These are phyloP conservation scores for Rutstroemia sp. DNA, from an alignment of 2,329 filamentous ascomycete species.

Conservation along the genomic window DNA sequence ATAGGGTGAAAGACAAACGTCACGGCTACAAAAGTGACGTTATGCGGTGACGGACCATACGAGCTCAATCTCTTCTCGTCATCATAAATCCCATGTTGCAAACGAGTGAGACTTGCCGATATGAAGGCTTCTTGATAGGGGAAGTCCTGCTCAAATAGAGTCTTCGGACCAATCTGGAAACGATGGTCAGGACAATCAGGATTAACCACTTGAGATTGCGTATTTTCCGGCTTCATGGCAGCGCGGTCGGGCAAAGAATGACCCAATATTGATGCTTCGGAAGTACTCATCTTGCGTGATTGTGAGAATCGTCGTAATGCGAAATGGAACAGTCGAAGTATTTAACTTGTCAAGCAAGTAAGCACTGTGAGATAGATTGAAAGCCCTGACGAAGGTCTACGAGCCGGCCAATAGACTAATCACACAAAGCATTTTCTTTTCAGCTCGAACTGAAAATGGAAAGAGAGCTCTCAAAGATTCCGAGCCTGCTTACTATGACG, in stretches of 20 bases:
- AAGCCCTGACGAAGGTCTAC: too few relatives aligned
- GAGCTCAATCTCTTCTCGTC: neutral
- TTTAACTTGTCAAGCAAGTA: too few relatives aligned
- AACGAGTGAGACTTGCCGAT: neutral
- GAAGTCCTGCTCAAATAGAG: slow-evolving; percentile 4
- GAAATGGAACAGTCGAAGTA: too few relatives aligned
- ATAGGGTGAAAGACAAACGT: slow-evolving; percentile 5
- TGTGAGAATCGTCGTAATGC: neutral
- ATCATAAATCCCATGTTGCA: slow-evolving; percentile 6
- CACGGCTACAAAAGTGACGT: slow-evolving; percentile 2
- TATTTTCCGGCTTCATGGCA: neutral
- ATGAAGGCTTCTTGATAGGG: slow-evolving; percentile 5
- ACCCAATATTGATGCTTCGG: neutral
- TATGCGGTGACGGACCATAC: neutral
- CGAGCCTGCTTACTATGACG: too few relatives aligned
- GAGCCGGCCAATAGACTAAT: too few relatives aligned
- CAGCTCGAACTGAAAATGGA: too few relatives aligned
- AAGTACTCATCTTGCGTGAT: neutral
- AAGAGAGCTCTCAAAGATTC: too few relatives aligned
- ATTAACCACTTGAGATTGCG: neutral
- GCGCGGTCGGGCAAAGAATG: neutral
- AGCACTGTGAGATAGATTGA: too few relatives aligned
- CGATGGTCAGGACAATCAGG: neutral
- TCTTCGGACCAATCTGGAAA: neutral
- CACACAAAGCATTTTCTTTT: too few relatives aligned